Evolutionary conservation across 2,329 filamentous ascomycete species (phyloP), one percentile per base, ranked within the genome.

Genomic region (Aspergillus tanneri): DNA sequence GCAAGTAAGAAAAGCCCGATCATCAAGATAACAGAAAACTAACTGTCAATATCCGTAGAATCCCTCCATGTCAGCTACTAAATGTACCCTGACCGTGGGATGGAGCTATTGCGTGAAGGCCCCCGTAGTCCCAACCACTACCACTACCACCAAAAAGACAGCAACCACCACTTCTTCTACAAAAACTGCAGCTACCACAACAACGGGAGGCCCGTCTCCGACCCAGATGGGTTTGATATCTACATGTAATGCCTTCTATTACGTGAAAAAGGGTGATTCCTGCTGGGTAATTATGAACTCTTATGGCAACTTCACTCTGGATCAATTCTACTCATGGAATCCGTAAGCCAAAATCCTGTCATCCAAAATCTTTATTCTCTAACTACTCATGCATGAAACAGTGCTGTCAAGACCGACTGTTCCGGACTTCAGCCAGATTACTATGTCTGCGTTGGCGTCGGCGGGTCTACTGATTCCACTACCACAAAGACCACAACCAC

Each of bases 41-140:
- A 23, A n/a, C 37, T 40, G 37, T 12, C n/a, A 40, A 16, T 30
- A 19, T 19, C 39, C 12, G 3, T 34, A 48, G 46, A 52, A 52
- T 10, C 50, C 50, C 7, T 49, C 50, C 16, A 37, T 52, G 2
- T 44, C 39, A 11, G 4, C 16, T 1, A 30, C 37, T 2, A 19
- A 28, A 3, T 52, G 50, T 36, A 12, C 28, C 1, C 14, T 52
- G 22, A 43, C 9, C 12, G 42, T 24, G 16, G 46, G 50, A 24
- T 46, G 38, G 46, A 52, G 46, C 23, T 52, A 52, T 14, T 52
- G 43, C 14, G 50, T 52, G 12, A 43, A 43, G 9, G 32, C 37
- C 2, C 37, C 42, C 0, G n/a, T 35, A 5, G 28, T 43, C 9
- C n/a, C 35, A 16, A 21, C 43, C 16, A 14, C 18, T 24, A 37